These are phyloP conservation scores for Baudoinia panamericana DNA, from an alignment of 495 filamentous ascomycete genomes.

Conservation along the genomic window DNA sequence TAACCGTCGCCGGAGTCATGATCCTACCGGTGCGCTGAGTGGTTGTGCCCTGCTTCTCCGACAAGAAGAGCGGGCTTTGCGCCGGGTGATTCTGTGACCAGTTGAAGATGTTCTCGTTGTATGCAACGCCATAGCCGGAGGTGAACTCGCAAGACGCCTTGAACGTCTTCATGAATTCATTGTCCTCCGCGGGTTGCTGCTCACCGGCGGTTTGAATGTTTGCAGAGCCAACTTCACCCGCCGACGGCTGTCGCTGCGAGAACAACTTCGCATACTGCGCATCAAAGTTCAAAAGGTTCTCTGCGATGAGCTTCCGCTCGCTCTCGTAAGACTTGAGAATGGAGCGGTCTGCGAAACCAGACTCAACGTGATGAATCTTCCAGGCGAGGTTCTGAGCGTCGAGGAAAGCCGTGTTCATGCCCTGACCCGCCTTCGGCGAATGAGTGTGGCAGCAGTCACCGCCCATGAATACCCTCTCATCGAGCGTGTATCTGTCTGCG, in stretches of 20 bases:
- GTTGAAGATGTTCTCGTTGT: constrained; percentile 52
- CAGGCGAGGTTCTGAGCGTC: constrained; percentile 58
- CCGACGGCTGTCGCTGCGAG: constrained; percentile 42
- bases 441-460: constrained; percentile 52
- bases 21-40: constrained; percentile 56
- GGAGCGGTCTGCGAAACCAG: constrained; percentile 36
- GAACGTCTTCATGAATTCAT: constrained; percentile 52
- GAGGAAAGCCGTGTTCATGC: constrained; percentile 53
- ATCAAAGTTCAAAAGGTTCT: constrained; percentile 64
- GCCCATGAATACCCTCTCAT: constrained; percentile 53
- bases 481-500: constrained; percentile 45
- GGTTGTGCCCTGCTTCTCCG: constrained; percentile 39
- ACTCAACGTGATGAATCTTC: constrained; percentile 54
- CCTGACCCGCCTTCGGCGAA: constrained; percentile 60
- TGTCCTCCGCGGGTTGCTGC: constrained; percentile 30
- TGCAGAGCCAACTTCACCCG: constrained; percentile 42
- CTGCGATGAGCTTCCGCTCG: constrained; percentile 55
- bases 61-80: constrained; percentile 49
- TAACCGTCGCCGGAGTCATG: constrained; percentile 63
- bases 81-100: constrained; percentile 61
- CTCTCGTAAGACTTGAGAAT: constrained; percentile 57
- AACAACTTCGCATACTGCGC: constrained; percentile 32
- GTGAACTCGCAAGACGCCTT: constrained; percentile 54
- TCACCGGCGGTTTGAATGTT: constrained; percentile 23
- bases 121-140: constrained; percentile 51